Conservation (phyloP, 169 alveolate species). For the Eimeria necatrix region DNA sequence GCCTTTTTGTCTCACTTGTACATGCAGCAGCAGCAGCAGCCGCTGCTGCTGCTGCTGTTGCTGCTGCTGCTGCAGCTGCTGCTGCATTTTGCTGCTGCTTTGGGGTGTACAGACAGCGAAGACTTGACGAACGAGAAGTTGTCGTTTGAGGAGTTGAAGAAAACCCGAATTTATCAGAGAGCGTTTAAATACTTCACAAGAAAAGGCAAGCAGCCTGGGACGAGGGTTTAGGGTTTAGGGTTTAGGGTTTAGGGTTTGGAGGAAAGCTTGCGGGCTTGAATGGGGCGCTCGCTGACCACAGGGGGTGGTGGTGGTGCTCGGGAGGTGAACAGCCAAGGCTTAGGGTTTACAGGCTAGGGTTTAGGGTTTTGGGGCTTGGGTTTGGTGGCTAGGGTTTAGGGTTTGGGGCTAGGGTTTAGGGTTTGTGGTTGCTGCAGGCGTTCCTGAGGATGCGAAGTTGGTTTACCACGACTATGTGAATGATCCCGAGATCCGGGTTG, state of each 20-base stretch:
- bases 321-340: too few species aligned
- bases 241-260: background rate
- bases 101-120: conserved; percentile 76
- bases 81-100: background rate
- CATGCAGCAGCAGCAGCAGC: background rate
- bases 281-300: too few species aligned
- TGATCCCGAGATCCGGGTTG: conserved; percentile 59
- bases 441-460: conserved; percentile 43
- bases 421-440: conserved; percentile 57
- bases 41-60: conserved; percentile 33
- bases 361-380: background rate
- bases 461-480: conserved; percentile 71
- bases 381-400: background rate
- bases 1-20: too few species aligned
- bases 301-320: too few species aligned
- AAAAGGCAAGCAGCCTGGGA: conserved; percentile 12
- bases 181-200: conserved; percentile 63
- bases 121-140: conserved; percentile 39
- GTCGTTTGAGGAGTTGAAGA: conserved; percentile 50
- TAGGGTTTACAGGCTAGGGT: too few species aligned
- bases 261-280: too few species aligned
- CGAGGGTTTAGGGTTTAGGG: background rate
- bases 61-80: conserved; percentile 5
- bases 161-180: conserved; percentile 63
- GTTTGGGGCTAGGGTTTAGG: too few species aligned